Conservation (phyloP, 495 filamentous ascomycete species). For the Cercophora newfieldiana region DNA sequence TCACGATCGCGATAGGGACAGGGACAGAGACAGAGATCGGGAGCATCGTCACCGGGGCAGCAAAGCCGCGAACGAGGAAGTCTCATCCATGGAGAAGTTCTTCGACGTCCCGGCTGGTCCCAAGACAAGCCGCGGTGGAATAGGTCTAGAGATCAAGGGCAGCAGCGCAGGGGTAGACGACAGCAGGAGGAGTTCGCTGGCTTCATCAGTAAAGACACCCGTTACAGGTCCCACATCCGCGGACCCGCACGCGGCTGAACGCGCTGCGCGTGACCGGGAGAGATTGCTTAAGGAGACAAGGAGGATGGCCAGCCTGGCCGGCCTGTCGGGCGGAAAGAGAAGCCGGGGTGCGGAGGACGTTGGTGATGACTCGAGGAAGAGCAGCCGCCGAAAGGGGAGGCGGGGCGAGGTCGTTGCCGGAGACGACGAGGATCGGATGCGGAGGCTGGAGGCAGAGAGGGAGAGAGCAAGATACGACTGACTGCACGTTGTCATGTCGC, state of each 20-base stretch:
- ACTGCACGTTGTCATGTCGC: background rate
- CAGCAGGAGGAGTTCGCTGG: constrained; percentile 40
- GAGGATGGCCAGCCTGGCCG: constrained; percentile 60
- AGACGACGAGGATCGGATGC: constrained; percentile 52
- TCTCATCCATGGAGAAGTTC: constrained; percentile 8
- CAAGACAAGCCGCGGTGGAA: constrained; percentile 31
- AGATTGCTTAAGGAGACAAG: constrained; percentile 76
- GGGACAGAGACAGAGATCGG: constrained; percentile 47
- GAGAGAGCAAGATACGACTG: constrained; percentile 45
- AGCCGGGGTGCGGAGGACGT: constrained; percentile 10
- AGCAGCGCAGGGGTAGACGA: constrained; percentile 28
- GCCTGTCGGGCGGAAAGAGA: constrained; percentile 43
- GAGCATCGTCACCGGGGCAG: constrained; percentile 50
- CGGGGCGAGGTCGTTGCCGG: constrained; percentile 44
- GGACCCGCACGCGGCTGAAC: constrained; percentile 74
- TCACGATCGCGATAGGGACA: constrained; percentile 38
- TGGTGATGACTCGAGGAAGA: constrained; percentile 37
- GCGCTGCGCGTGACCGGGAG: constrained; percentile 74
- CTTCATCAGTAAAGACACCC: constrained; percentile 34
- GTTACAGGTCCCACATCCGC: constrained; percentile 37
- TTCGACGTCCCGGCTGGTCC: constrained; percentile 45
- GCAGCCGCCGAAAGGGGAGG: constrained; percentile 40
- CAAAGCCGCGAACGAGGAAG: constrained; percentile 37
- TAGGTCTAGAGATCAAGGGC: constrained; percentile 42
- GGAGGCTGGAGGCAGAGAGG: constrained; percentile 52